Base-by-base conservation (phyloP, 495 filamentous ascomycete species). In the Penicillium ochrochloron region DNA sequence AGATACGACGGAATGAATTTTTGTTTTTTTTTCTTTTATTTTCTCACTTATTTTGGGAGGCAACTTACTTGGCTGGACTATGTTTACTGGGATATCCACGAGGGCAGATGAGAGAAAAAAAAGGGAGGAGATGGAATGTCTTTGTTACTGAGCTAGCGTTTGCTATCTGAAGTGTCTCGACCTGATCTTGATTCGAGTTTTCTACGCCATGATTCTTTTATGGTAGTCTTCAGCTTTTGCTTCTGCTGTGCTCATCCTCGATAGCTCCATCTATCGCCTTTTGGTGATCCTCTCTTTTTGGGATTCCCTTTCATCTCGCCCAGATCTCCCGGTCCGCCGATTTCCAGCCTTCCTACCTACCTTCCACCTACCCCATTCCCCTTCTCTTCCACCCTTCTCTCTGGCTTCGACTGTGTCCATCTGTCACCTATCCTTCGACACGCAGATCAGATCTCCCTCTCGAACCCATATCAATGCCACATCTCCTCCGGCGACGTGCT, bases 1-100 rank as follows among this genome's bases (percentile, higher is more conserved):
- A 74, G 72, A 66, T 74, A 74, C 72, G 71, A 72, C 66, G 67
- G 67, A 73, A 72, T 72, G 67, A 70, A 70, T 59, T 62, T 70
- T 70, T 70, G 62, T 62, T 72, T 70, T 69, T 46, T 65, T 59
- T 60, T 59, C 60, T 71, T 66, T 58, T 63, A 1, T 33, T 54
- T 31, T 34, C 51, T 31, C 27, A 29, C 29, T n/a, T 35, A 14
- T 14, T 56, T 41, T 54, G 64, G 66, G 64, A 57, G 64, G 67
- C 48, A 64, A 66, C 46, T 53, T 46, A 58, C 44, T 50, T 64
- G 65, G 60, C 57, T 59, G 59, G 61, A 60, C 41, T 62, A 39
- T 29, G 51, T 19, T 64, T 51, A 55, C 41, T 63, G 60, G 65
- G 68, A 67, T 71, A 66, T 64, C 27, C 48, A 58, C 60, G 59